phyloP scores from a whole-genome alignment of 2,329 filamentous ascomycete species.

The Talaromyces sp. region DNA sequence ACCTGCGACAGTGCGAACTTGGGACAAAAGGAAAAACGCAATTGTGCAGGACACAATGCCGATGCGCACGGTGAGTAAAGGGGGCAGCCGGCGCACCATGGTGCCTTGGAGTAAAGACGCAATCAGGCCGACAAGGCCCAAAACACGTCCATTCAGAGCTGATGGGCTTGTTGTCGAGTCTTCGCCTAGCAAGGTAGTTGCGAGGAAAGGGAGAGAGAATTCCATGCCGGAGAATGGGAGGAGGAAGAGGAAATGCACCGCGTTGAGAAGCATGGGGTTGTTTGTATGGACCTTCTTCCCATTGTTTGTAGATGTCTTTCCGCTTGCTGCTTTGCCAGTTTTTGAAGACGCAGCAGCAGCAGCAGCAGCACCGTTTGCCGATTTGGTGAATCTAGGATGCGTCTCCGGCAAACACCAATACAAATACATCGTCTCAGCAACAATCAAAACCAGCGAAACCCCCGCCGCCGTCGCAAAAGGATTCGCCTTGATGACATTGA shows the following conservation, averaged over 20 bases:
- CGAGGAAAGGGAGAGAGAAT: slow-evolving; percentile 96
- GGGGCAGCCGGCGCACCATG: slow-evolving; percentile 79
- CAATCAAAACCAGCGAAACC: slow-evolving; percentile 77
- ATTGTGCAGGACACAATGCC: slow-evolving; percentile 72
- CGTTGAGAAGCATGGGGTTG: slow-evolving; percentile 74
- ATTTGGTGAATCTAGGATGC: slow-evolving; percentile 50
- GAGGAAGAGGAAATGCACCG: slow-evolving; percentile 83
- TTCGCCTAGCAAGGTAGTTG: slow-evolving; percentile 86
- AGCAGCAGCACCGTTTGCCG: slow-evolving; percentile 11
- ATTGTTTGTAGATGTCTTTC: slow-evolving; percentile 24
- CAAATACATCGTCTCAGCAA: slow-evolving; percentile 81
- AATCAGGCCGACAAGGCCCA: slow-evolving; percentile 86
- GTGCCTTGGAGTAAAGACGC: slow-evolving; percentile 89
- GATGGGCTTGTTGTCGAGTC: slow-evolving; percentile 48
- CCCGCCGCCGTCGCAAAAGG: slow-evolving; percentile 90
- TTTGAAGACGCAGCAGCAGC: slow-evolving; percentile 9
- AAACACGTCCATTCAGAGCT: slow-evolving; percentile 72
- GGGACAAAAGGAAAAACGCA: slow-evolving; percentile 74
- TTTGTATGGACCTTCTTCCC: slow-evolving; percentile 59
- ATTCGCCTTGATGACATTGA: slow-evolving; percentile 75
- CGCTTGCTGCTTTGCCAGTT: slow-evolving; percentile 6
- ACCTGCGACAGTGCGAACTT: slow-evolving; percentile 59
- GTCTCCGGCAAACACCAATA: slow-evolving; percentile 86
- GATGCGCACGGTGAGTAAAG: slow-evolving; percentile 70
- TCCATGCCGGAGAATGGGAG: slow-evolving; percentile 98